These are phyloP conservation scores for Conidiobolus incongruus DNA, from an alignment of 371 early-diverging fungal genomes.

Conservation along the genomic window DNA sequence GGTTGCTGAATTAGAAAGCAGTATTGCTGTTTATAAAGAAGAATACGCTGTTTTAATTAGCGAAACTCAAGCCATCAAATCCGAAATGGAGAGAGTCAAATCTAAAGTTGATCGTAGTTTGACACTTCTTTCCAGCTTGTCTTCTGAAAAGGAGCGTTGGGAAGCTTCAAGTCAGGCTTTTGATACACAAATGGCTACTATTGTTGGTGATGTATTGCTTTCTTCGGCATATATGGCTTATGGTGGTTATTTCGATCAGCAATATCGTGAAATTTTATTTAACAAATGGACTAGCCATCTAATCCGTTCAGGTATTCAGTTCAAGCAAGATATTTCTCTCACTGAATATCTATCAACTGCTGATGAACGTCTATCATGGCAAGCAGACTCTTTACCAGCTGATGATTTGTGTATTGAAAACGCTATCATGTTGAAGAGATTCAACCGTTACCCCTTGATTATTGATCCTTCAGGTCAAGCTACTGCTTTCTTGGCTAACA, in stretches of 20 bases:
- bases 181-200: slow-evolving; percentile 87
- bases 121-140: slow-evolving; percentile 69
- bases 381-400: slow-evolving; percentile 58
- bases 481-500: slow-evolving; percentile 64
- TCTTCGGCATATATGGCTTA: slow-evolving; percentile 88
- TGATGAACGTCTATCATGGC: slow-evolving; percentile 85
- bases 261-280: slow-evolving; percentile 62
- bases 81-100: slow-evolving; percentile 90
- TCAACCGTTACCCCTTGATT: slow-evolving; percentile 87
- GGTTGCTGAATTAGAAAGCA: slow-evolving; percentile 65
- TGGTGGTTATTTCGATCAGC: slow-evolving; percentile 93
- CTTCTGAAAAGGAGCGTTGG: slow-evolving; percentile 91
- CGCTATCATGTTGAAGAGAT: slow-evolving; percentile 86
- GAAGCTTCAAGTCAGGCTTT: slow-evolving; percentile 74
- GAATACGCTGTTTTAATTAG: slow-evolving; percentile 92
- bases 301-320: slow-evolving; percentile 44
- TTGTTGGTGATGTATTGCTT: slow-evolving; percentile 94
- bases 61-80: slow-evolving; percentile 74
- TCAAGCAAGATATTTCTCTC: slow-evolving; percentile 61
- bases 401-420: slow-evolving; percentile 92
- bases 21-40: slow-evolving; percentile 78
- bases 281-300: slow-evolving; percentile 63
- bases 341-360: slow-evolving; percentile 83
- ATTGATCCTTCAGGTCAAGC: slow-evolving; percentile 96
- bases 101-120: slow-evolving; percentile 82